A percentile compares a stretch with the other conserved stretches of the same genome.
Conservation (phyloP, 331 rosid genomes). For the Acacia pycnantha region DNA sequence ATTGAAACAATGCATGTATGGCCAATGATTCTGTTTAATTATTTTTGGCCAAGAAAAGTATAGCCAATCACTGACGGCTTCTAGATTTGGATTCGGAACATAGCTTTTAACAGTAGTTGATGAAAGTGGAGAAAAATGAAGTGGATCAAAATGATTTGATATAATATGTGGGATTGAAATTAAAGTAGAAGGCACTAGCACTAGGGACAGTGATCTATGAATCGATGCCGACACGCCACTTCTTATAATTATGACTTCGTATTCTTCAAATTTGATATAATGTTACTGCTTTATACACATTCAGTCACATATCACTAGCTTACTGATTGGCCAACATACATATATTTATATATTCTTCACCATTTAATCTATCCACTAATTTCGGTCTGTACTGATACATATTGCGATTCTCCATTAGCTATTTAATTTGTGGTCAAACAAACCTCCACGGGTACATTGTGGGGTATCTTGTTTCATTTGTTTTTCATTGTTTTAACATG, state of each 20-base stretch:
- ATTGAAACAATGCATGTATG: background rate
- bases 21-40: background rate
- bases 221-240: background rate
- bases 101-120: background rate
- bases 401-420: background rate
- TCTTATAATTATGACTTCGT: background rate
- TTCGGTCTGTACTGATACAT: background rate
- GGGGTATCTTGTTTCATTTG: background rate
- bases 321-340: background rate
- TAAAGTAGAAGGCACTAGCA: background rate
- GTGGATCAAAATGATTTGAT: background rate
- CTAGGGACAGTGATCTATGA: background rate
- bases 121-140: background rate
- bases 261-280: background rate
- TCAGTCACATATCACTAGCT: background rate
- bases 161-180: background rate
- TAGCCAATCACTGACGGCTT: background rate
- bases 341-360: background rate
- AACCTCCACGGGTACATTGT: background rate
- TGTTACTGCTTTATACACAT: background rate
- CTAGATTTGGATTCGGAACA: background rate
- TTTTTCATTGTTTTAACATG: background rate
- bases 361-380: background rate
- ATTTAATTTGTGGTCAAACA: background rate
- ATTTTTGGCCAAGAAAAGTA: background rate